Conservation (phyloP, 2,329 filamentous ascomycete genomes). For the Hypoxylon sp. region DNA sequence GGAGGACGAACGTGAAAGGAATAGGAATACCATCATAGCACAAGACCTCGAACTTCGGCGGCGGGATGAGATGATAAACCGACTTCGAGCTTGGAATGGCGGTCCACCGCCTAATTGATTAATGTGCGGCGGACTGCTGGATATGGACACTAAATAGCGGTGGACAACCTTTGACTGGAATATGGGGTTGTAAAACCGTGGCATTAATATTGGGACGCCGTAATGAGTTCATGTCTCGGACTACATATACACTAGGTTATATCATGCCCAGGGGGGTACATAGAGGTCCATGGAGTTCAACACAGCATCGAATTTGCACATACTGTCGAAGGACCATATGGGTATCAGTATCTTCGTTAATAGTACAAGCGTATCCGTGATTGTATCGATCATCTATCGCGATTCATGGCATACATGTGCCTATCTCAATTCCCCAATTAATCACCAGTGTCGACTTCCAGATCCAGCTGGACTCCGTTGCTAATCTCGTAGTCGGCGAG, state of each 20-base stretch:
- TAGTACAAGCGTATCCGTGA: conserved; percentile 4
- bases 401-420: neutral
- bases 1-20: neutral
- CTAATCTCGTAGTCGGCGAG: conserved; percentile 94
- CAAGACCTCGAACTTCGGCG: neutral
- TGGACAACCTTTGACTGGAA: neutral
- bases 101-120: conserved; percentile 1
- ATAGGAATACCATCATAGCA: neutral
- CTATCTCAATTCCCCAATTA: conserved; percentile 54
- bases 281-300: neutral
- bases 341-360: conserved; percentile 11
- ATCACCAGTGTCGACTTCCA: conserved; percentile 74
- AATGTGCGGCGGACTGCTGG: neutral
- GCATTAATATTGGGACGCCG: neutral
- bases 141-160: neutral
- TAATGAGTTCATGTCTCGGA: neutral
- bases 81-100: neutral
- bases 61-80: neutral
- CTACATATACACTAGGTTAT: neutral
- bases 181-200: neutral
- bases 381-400: neutral
- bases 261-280: neutral
- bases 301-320: neutral
- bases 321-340: neutral
- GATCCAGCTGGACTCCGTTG: conserved; percentile 82